Base-by-base conservation (phyloP, 2,329 filamentous ascomycete genomes). In the Dactylellina parvicollis region DNA sequence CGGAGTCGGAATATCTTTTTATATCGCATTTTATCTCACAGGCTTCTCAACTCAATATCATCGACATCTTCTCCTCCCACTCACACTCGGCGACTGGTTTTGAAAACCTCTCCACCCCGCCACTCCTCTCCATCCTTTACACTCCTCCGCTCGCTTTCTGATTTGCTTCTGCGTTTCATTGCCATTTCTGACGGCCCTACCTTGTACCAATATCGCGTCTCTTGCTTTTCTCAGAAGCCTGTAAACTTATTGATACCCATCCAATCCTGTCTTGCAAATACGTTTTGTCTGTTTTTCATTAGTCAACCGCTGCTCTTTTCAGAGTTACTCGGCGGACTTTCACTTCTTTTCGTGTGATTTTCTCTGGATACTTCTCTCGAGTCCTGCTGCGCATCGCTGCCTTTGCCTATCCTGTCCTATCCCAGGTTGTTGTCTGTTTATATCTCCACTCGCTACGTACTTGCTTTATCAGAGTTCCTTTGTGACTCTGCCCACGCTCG, bases 161-260 rank as follows among this genome's bases (percentile, higher is more conserved):
- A 24, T 28, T 26, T 40, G 28, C 12, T 22, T 46, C 14, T 9
- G 28, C 14, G 4, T 32, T 52, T 36, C 30, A 36, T 30, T 30
- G 30, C 32, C 32, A 46, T 67, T 67, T 49, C 49, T 46, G 26
- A 44, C 40, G 22, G n/a, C 30, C 16, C 60, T 61, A 56, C 55
- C 38, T 70, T 72, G 57, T 72, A 72, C 42, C 59, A 72, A 28
- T 72, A 72, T 59, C 18, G 30, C 56, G 34, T 26, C 47, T 47
- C 22, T 40, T 49, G 14, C n/a, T 69, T 26, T 14, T 20, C 38
- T 22, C n/a, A 49, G 55, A 32, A 52, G 59, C 59, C 46, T 72
- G 67, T 65, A 72, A 54, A 72, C 38, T 42, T 59, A 71, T 71
- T 72, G 67, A 72, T 72, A 72, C 67, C 67, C 67, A 64, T 55